Percentiles rank a stretch among this genome's conserved stretches.
Conservation (phyloP, 164 flowering plant genomes). For the Stephania japonica region DNA sequence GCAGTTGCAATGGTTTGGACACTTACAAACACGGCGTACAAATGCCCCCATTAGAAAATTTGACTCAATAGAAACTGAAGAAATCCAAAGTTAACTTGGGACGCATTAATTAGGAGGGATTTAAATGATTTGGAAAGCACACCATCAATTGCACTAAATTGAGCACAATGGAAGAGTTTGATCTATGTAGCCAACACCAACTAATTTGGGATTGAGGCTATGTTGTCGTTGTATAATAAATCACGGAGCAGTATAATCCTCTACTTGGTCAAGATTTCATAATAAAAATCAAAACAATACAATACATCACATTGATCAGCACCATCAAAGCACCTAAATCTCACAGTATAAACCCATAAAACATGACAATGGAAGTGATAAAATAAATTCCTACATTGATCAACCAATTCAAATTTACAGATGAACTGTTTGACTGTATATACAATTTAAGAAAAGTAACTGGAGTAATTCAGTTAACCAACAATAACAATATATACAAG, state of each 20-base stretch:
- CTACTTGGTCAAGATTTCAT: background rate
- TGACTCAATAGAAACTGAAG: too few species aligned
- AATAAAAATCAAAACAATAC: background rate
- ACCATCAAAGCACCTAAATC: background rate
- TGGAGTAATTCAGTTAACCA: background rate
- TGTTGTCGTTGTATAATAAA: background rate
- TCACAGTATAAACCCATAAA: background rate
- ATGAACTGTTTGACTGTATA: background rate
- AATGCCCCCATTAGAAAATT: too few species aligned
- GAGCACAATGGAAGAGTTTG: too few species aligned
- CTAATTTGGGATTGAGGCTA: too few species aligned
- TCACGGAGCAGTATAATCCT: background rate
- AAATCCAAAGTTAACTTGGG: too few species aligned
- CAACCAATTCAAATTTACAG: background rate
- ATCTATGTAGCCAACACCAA: too few species aligned
- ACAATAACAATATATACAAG: background rate
- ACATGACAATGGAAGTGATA: background rate
- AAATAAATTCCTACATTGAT: background rate
- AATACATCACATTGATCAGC: background rate
- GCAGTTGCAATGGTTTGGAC: too few species aligned
- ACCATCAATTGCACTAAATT: too few species aligned
- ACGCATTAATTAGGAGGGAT: too few species aligned
- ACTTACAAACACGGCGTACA: too few species aligned
- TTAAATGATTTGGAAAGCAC: too few species aligned
- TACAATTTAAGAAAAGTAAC: background rate